phyloP scores from a whole-genome alignment of 2,329 filamentous ascomycete species.

The Aaosphaeria pasadenensis region DNA sequence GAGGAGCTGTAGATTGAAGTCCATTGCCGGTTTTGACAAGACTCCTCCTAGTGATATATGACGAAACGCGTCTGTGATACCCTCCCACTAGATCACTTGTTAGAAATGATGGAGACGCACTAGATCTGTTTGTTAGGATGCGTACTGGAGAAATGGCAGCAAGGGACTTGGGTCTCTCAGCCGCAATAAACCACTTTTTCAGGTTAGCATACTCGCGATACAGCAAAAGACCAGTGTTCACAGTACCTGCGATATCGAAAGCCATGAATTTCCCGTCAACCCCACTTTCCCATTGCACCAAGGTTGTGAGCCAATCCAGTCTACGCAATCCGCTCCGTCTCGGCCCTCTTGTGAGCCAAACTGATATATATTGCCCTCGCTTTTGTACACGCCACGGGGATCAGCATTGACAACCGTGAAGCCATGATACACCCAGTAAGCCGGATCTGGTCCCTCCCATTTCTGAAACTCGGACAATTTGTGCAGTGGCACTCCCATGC shows the following conservation, averaged over 20 bases:
- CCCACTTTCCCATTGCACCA: not conserved
- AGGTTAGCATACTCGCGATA: not conserved
- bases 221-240: not conserved
- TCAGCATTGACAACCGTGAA: not conserved
- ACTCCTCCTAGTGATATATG: not conserved
- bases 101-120: no score
- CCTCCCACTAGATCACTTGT: not conserved
- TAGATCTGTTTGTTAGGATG: no score
- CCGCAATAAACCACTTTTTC: not conserved
- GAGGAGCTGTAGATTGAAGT: no score
- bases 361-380: not conserved
- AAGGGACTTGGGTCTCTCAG: not conserved
- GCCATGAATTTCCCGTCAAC: not conserved
- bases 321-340: not conserved
- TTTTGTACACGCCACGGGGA: not conserved
- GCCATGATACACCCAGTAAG: not conserved
- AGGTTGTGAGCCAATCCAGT: not conserved
- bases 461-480: constrained; percentile 35
- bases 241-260: not conserved
- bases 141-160: not conserved
- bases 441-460: constrained; percentile 35
- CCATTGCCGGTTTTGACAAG: constrained; percentile 11
- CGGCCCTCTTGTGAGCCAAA: not conserved
- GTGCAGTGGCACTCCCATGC: constrained; percentile 17
- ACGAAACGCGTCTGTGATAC: not conserved